Evolutionary conservation across 257 asterid genomes (phyloP), one percentile per base, ranked within the genome.

Genomic region (Fraxinus quadrangulata): DNA sequence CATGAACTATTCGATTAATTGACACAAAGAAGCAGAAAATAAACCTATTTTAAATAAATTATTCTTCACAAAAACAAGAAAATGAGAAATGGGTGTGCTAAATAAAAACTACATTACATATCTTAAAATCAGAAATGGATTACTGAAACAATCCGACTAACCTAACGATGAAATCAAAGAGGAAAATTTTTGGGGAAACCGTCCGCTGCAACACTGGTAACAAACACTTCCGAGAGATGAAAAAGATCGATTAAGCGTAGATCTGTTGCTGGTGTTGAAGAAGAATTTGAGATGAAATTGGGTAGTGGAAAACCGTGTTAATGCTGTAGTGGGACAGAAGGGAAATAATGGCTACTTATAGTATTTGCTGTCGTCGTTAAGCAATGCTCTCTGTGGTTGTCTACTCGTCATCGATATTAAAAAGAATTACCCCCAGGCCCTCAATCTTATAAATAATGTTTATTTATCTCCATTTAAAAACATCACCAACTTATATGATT

Each of bases 1-100:
- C 78, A 72, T 56, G 40, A 78, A 17, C 72, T 80, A 80, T 77
- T 79, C 13, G 82, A 78, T n/a, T 37, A 72, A 75, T 78, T 72
- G 77, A 47, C 63, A 28, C 14, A 66, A 75, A 8, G 78, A 66
- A 78, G 83, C 70, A 33, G 63, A 71, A 65, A 70, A 34, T 42
- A 63, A 42, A 68, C 23, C 51, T 17, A 5, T 4, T 26, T 4
- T 16, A 54, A 54, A 0, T 1, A 54, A 5, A 61, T 7, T 61
- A 23, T 23, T 61, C 31, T 21, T 23, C 19, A 63, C 5, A 54
- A 14, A 19, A 54, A 54, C 26, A 26, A 3, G 69, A 63, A 63
- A 11, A 2, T 12, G 69, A 24, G 69, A 63, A 24, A 8, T 23
- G 69, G 36, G 34, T 11, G 14, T 24, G 34, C 3, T 4, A 24